Conservation (phyloP, 805 yeast genomes). For the Barnettozyma vustinii region DNA sequence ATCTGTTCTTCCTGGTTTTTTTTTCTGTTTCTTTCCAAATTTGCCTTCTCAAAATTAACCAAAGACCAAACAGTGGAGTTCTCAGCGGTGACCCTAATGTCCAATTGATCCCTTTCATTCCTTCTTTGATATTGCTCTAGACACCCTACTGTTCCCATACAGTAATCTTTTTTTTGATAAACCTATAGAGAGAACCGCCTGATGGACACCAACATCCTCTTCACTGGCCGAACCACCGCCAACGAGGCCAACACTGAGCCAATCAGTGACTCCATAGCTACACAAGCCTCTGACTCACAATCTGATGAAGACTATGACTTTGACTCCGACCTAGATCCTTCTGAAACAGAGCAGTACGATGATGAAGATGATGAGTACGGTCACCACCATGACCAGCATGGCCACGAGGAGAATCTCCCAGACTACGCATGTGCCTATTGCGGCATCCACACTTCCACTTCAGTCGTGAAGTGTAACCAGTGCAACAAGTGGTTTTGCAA, state of each 20-base stretch:
- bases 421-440: conserved; percentile 62
- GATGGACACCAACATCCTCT: conserved; percentile 23
- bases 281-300: background rate
- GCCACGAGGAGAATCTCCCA: conserved; percentile 18
- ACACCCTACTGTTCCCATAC: background rate
- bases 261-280: background rate
- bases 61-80: background rate
- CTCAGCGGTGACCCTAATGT: background rate
- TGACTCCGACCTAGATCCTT: conserved; percentile 13
- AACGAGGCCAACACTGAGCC: background rate
- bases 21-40: background rate
- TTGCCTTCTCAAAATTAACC: background rate
- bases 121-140: background rate
- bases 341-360: conserved; percentile 1
- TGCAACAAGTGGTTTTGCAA: conserved; percentile 92
- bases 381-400: conserved; percentile 3
- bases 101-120: background rate
- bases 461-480: conserved; percentile 68
- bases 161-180: background rate
- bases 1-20: background rate
- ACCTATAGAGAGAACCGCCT: background rate
- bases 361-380: conserved; percentile 6
- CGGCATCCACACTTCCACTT: conserved; percentile 57
- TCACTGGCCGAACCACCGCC: conserved; percentile 4
- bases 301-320: conserved; percentile 4